phyloP scores from a whole-genome alignment of 2,329 filamentous ascomycete species.

The Diplodia intermedia region DNA sequence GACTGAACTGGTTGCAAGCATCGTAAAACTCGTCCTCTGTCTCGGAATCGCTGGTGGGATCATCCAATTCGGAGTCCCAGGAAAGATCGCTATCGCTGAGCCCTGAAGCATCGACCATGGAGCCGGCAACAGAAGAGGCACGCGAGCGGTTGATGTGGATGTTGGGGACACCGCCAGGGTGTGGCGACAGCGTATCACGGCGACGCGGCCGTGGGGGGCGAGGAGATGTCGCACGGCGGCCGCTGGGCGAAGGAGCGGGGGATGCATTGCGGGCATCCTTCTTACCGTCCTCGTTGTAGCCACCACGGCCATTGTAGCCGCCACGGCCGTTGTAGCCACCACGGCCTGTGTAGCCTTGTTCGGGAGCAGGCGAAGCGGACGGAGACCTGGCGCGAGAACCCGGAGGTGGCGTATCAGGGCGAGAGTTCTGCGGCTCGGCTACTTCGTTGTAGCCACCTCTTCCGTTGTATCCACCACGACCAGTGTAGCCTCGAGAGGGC shows the following conservation, averaged over 20 bases:
- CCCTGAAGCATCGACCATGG: constrained; percentile 39
- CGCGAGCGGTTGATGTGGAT: constrained; percentile 44
- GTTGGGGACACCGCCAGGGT: constrained; percentile 45
- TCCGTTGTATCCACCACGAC: constrained; percentile 44
- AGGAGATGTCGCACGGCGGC: constrained; percentile 37
- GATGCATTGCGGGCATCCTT: constrained; percentile 42
- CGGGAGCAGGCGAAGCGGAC: constrained; percentile 3
- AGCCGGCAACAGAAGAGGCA: constrained; percentile 36
- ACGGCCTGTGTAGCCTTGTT: constrained; percentile 37
- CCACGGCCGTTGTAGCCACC: constrained; percentile 43
- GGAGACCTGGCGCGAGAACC: constrained; percentile 18
- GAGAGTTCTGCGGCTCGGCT: constrained; percentile 10
- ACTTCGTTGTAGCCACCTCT: constrained; percentile 34
- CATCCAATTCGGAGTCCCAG: constrained; percentile 52
- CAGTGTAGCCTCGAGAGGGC: constrained; percentile 37
- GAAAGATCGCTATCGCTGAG: constrained; percentile 44
- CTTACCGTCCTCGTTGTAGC: constrained; percentile 42
- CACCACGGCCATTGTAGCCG: constrained; percentile 44
- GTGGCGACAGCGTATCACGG: constrained; percentile 47
- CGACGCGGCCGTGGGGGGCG: constrained; percentile 42
- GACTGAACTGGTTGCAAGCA: constrained; percentile 3
- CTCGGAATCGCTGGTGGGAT: constrained; percentile 40
- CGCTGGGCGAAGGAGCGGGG: constrained; percentile 38
- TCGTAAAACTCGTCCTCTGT: constrained; percentile 15
- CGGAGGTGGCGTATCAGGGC: constrained; percentile 18